These are phyloP conservation scores for Hevea brasiliensis DNA, from an alignment of 345 rosid genomes.

Conservation along the genomic window DNA sequence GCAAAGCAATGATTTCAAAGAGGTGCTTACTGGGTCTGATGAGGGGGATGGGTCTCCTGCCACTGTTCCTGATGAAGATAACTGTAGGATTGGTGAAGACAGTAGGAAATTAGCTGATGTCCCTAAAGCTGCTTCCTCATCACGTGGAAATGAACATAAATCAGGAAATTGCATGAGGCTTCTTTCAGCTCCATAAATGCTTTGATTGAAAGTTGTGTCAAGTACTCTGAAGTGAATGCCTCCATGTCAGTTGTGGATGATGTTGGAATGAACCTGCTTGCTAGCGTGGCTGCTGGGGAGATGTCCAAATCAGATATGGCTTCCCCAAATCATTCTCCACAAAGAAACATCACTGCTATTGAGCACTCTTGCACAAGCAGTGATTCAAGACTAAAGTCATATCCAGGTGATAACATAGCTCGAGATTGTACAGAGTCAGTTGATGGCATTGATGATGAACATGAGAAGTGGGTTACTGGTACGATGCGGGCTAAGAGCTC, in stretches of 20 bases:
- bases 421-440: constrained; percentile 26
- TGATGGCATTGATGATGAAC: constrained; percentile 31
- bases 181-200: constrained; percentile 79
- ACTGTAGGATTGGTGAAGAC: constrained; percentile 40
- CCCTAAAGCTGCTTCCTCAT: constrained; percentile 40
- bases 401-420: constrained; percentile 26
- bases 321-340: constrained; percentile 56
- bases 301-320: constrained; percentile 57
- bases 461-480: constrained; percentile 34
- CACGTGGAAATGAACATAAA: constrained; percentile 48
- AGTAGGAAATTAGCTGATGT: constrained; percentile 40
- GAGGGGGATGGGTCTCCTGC: constrained; percentile 56
- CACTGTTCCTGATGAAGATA: constrained; percentile 46
- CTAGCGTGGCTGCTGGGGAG: constrained; percentile 92
- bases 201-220: constrained; percentile 82
- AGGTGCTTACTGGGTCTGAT: constrained; percentile 41
- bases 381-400: constrained; percentile 36
- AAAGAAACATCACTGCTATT: constrained; percentile 29
- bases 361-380: constrained; percentile 39
- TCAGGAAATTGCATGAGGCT: constrained; percentile 52
- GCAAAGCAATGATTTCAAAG: constrained; percentile 65
- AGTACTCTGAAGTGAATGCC: constrained; percentile 58
- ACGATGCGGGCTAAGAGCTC: constrained; percentile 27
- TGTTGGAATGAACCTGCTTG: constrained; percentile 97
- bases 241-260: constrained; percentile 63